phyloP scores from a whole-genome alignment of 305 asterid genomes.

The Striga hermonthica region DNA sequence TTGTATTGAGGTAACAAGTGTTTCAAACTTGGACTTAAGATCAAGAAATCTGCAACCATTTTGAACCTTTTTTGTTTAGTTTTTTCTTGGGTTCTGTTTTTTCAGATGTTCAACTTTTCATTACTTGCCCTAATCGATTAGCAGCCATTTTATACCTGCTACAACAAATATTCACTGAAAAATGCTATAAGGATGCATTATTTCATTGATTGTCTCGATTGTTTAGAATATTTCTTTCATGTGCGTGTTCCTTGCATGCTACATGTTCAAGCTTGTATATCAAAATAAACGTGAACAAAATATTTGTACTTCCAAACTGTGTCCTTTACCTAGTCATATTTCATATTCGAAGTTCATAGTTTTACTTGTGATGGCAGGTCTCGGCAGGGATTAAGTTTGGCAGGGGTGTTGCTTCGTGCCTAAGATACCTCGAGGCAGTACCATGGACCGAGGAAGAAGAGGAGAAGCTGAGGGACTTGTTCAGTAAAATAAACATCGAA shows the following conservation, averaged over 20 bases:
- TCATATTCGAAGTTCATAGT: no score
- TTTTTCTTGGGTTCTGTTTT: neutral
- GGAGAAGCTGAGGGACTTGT: constrained; percentile 68
- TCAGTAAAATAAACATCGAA: constrained; percentile 45
- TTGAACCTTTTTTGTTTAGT: neutral
- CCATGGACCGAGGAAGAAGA: constrained; percentile 98
- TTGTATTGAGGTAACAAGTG: constrained; percentile 3
- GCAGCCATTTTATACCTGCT: constrained; percentile 10
- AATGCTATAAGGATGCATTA: neutral
- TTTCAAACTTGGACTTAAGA: neutral
- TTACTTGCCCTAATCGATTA: constrained; percentile 9
- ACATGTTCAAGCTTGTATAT: constrained; percentile 15
- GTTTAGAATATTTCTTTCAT: constrained; percentile 12
- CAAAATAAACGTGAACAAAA: constrained; percentile 1
- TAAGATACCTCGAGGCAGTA: constrained; percentile 77
- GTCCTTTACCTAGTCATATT: no score
- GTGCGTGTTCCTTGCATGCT: constrained; percentile 18
- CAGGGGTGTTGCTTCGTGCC: constrained; percentile 62
- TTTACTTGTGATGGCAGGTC: constrained; percentile 42
- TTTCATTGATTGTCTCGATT: constrained; percentile 5
- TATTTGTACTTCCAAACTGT: no score
- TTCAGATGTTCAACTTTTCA: neutral
- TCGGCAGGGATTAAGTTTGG: constrained; percentile 69
- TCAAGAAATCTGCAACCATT: neutral
- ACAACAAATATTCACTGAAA: neutral